phyloP scores from a whole-genome alignment of 31 red algal species.

The Endocladia muricata region DNA sequence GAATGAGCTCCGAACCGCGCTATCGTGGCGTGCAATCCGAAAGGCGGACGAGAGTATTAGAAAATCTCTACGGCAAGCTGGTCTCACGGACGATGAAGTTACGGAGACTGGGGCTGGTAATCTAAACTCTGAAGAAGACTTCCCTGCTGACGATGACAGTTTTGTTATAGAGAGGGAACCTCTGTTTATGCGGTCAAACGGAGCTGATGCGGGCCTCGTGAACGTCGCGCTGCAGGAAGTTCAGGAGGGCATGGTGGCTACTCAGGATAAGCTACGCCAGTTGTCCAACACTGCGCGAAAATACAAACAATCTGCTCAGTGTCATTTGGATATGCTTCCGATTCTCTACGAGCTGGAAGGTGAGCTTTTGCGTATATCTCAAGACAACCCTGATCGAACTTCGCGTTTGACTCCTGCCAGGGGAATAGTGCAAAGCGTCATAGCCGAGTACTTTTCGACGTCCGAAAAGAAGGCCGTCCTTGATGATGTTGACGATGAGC shows the following conservation, averaged over 20 bases:
- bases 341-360: slow-evolving; percentile 50
- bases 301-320: slow-evolving; percentile 36
- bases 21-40: neutral
- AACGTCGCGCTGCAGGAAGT: slow-evolving; percentile 19
- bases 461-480: slow-evolving; percentile 19
- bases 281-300: slow-evolving; percentile 36
- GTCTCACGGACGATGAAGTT: neutral
- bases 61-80: too few species aligned
- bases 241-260: slow-evolving; percentile 36
- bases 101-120: neutral
- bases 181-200: neutral
- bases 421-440: slow-evolving; percentile 45
- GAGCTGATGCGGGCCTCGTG: neutral
- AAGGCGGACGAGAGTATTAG: neutral
- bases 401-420: slow-evolving; percentile 11
- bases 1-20: slow-evolving; percentile 16
- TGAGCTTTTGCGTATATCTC: slow-evolving; percentile 41
- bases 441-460: slow-evolving; percentile 48
- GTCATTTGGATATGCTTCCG: slow-evolving; percentile 40
- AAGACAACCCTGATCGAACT: neutral
- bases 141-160: too few species aligned
- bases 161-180: neutral
- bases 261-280: slow-evolving; percentile 29
- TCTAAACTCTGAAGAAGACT: too few species aligned
- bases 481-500: slow-evolving; percentile 24